A percentile compares a stretch with the other conserved stretches of the same genome.
phyloP scores from a whole-genome alignment of 306 rosid genomes.

The Ziziphus jujuba region DNA sequence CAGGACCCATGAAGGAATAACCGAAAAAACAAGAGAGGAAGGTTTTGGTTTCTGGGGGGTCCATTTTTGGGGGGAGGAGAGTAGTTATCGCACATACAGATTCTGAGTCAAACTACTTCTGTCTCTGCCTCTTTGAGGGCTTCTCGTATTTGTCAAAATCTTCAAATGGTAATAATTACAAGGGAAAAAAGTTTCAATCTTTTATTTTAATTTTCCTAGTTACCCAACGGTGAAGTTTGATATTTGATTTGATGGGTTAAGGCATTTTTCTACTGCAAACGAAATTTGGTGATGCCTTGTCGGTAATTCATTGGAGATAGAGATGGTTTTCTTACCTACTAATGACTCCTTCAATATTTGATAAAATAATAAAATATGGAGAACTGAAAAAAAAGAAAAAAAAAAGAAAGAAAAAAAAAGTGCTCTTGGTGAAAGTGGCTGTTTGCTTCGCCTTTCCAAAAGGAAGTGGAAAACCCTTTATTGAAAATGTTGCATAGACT shows the following conservation, averaged over 20 bases:
- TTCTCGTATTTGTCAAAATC: conserved; percentile 22
- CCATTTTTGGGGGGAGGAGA: conserved; percentile 20
- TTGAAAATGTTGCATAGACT: too few relatives aligned
- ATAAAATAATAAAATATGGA: too few relatives aligned
- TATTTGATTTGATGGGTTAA: not conserved
- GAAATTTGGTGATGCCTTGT: not conserved
- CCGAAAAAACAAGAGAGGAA: not conserved
- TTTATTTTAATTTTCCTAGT: not conserved
- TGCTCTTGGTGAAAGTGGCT: too few relatives aligned
- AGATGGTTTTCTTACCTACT: conserved; percentile 27
- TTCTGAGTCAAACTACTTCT: conserved; percentile 24
- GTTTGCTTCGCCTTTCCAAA: too few relatives aligned
- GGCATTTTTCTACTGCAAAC: not conserved
- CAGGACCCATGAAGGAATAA: conserved; percentile 10
- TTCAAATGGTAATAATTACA: not conserved
- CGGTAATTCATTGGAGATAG: not conserved
- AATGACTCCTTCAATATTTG: conserved; percentile 1
- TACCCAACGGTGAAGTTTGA: not conserved
- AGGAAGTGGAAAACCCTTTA: too few relatives aligned
- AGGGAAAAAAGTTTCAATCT: not conserved
- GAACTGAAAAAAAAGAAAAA: too few relatives aligned
- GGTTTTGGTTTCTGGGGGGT: conserved; percentile 15
- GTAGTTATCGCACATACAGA: conserved; percentile 29
- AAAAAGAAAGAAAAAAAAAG: too few relatives aligned
- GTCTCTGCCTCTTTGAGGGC: not conserved